Base-by-base conservation (phyloP, 371 early-diverging fungal species). In the Syncephalis plumigaleata region DNA sequence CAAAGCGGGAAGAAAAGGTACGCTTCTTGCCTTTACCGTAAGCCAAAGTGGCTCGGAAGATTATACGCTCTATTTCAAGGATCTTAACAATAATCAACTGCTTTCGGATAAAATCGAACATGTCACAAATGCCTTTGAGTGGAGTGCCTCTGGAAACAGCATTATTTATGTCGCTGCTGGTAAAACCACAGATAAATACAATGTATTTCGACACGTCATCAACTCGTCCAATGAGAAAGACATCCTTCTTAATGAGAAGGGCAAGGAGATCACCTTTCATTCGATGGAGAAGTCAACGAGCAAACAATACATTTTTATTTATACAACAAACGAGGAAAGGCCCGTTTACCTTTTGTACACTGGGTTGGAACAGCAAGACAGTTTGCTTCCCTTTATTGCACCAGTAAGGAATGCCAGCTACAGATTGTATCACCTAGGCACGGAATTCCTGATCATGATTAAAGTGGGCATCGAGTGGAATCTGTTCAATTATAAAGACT, bases 31-130 rank as follows among this genome's bases (percentile, higher is more conserved):
- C 0, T 74, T 67, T 44, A 68, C 73, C 7, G 57, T 77, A 18
- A 76, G 76, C 49, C 57, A 56, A 1, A 44, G 42, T 2, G 77
- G 77, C 1, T 64, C 64, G 48, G 77, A 77, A 49, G 58, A 68
- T n/a, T 62, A 69, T 45, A 71, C 69, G 11, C 55, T 64, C 4
- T 67, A 49, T 36, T 70, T 75, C 53, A 63, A 65, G 58, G 59
- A 70, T 36, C 37, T 73, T 15, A 57, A 57, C 1, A 64, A 59
- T 1, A 54, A 57, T 11, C 50, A 52, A 16, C 45, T 63, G 21
- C 48, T 69, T 22, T 37, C 49, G 1, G 70, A 76, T 38, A n/a
- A n/a, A n/a, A n/a, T n/a, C n/a, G n/a, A n/a, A n/a, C 51, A 47
- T 17, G 54, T 76, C 22, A 47, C 54, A 23, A 70, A 68, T 25